These are phyloP conservation scores for Thielaviopsis punctulata DNA, from an alignment of 2,329 filamentous ascomycete species.

Conservation along the genomic window DNA sequence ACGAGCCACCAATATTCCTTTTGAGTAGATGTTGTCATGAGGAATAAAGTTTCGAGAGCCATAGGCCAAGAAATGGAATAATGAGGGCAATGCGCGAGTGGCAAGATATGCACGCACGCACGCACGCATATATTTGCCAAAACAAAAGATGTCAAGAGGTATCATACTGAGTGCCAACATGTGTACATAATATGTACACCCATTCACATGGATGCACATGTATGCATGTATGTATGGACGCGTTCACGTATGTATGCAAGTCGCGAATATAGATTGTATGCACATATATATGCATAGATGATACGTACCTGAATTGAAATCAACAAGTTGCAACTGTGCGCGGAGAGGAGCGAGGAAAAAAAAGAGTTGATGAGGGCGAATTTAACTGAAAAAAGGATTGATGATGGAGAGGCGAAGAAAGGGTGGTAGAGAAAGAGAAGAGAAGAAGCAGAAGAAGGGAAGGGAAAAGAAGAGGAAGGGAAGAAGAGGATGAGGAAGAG, in stretches of 20 bases:
- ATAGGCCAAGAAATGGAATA: neutral
- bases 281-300: conserved; percentile 2
- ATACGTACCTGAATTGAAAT: conserved; percentile 6
- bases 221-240: conserved; percentile 13
- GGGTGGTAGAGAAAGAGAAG: conserved; percentile 15
- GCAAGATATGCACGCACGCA: too few species aligned
- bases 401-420: conserved; percentile 15
- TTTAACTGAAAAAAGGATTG: conserved; percentile 13
- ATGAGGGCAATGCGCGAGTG: neutral
- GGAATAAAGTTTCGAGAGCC: neutral
- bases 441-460: conserved; percentile 14
- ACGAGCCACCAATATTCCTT: neutral
- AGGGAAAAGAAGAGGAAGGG: conserved; percentile 15
- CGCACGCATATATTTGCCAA: too few species aligned
- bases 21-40: neutral
- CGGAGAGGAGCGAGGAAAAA: neutral
- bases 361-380: conserved; percentile 12
- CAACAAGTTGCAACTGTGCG: neutral
- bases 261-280: conserved; percentile 11
- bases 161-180: too few species aligned
- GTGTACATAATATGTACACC: too few species aligned
- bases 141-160: too few species aligned
- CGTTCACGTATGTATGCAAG: neutral
- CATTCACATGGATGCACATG: too few species aligned
- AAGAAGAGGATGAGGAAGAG: conserved; percentile 16